phyloP scores from a whole-genome alignment of 140 eudicot species.

The Cichorium intybus region DNA sequence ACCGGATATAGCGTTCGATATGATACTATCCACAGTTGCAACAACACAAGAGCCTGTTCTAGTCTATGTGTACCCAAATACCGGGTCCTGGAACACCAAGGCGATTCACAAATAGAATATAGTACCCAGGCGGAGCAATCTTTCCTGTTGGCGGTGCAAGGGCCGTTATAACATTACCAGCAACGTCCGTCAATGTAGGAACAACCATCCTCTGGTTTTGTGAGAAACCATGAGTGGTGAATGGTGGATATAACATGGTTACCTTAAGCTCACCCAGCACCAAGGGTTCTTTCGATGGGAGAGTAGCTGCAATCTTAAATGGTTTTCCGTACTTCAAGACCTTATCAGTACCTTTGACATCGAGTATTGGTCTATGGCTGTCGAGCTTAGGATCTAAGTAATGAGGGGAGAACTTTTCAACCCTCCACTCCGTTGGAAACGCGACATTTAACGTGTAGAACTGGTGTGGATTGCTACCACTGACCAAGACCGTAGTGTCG shows the following conservation, averaged over 20 bases:
- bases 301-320: slow-evolving; percentile 19
- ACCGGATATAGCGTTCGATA: neutral
- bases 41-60: slow-evolving; percentile 1
- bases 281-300: neutral
- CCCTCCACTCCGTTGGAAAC: slow-evolving; percentile 47
- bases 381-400: slow-evolving; percentile 44
- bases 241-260: slow-evolving; percentile 65
- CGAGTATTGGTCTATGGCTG: slow-evolving; percentile 18
- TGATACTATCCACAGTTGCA: neutral
- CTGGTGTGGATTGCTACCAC: slow-evolving; percentile 62
- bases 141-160: slow-evolving; percentile 45
- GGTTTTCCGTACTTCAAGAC: slow-evolving; percentile 37
- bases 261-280: slow-evolving; percentile 39
- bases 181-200: slow-evolving; percentile 18
- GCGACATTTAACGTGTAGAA: slow-evolving; percentile 27
- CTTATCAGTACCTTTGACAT: neutral
- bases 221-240: slow-evolving; percentile 78
- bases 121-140: slow-evolving; percentile 82
- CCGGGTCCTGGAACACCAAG: slow-evolving; percentile 64
- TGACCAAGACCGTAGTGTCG: slow-evolving; percentile 43
- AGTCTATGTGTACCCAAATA: slow-evolving; percentile 59
- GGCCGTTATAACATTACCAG: slow-evolving; percentile 12
- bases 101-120: slow-evolving; percentile 52
- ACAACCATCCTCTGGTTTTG: slow-evolving; percentile 60
- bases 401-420: slow-evolving; percentile 62